Evolutionary conservation across 495 filamentous ascomycete genomes (phyloP).

Genomic region (Aspergillus panamensis): DNA sequence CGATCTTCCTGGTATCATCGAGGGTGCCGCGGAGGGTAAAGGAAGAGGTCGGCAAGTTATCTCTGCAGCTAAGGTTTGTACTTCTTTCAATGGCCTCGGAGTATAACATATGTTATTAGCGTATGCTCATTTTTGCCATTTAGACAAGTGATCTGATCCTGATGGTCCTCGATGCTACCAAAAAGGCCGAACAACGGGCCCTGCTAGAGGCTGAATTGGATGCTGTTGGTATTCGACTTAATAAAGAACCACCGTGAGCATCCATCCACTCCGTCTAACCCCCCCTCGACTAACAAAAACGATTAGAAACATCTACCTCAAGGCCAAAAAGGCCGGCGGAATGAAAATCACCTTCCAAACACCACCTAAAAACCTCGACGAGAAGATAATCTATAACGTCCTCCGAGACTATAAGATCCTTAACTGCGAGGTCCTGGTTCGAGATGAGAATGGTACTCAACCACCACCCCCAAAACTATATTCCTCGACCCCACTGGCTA

Average conservation of each 20-base stretch:
- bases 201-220: conserved; percentile 91
- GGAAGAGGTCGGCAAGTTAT: conserved; percentile 96
- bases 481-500: conserved; percentile 2
- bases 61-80: conserved; percentile 79
- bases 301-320: conserved; percentile 93
- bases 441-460: conserved; percentile 76
- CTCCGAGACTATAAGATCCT: conserved; percentile 97
- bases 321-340: conserved; percentile 91
- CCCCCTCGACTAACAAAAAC: conserved; percentile 15
- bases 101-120: not conserved
- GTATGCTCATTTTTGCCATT: not conserved
- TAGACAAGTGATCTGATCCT: conserved; percentile 94
- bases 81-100: not conserved
- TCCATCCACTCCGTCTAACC: not conserved
- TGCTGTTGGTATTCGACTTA: conserved; percentile 92
- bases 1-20: conserved; percentile 98
- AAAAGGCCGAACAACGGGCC: conserved; percentile 89
- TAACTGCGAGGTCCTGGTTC: conserved; percentile 92
- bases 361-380: conserved; percentile 85
- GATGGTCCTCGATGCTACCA: conserved; percentile 97
- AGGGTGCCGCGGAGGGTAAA: conserved; percentile 95
- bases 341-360: conserved; percentile 97
- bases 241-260: conserved; percentile 82
- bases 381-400: conserved; percentile 97
- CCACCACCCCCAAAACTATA: not conserved